Evolutionary conservation across 352 stramenopile genomes (phyloP).

Genomic region (Hyaloperonospora brassicae): DNA sequence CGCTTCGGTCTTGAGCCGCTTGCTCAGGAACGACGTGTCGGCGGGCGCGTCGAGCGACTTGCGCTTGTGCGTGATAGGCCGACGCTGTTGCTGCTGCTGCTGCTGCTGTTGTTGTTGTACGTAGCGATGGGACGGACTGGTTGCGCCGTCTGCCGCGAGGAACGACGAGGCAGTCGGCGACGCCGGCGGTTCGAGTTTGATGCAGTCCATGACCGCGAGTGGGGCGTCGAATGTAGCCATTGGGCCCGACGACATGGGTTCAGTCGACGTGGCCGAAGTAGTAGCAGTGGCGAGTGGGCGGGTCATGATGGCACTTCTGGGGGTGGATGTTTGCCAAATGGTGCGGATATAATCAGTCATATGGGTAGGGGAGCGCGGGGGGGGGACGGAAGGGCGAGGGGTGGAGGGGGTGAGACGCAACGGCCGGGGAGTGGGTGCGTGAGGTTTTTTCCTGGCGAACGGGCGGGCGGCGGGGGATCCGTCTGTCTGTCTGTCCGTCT

Average conservation of each 20-base stretch:
- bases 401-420: not conserved
- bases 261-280: slow-evolving; percentile 59
- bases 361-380: not conserved
- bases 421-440: not conserved
- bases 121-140: too few relatives aligned
- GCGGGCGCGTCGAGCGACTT: slow-evolving; percentile 32
- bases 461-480: too few relatives aligned
- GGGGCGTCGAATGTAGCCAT: not conserved
- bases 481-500: too few relatives aligned
- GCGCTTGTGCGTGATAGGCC: slow-evolving; percentile 38
- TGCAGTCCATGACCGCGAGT: not conserved
- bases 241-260: not conserved
- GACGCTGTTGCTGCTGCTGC: too few relatives aligned
- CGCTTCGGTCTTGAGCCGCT: slow-evolving; percentile 72
- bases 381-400: not conserved
- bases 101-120: too few relatives aligned
- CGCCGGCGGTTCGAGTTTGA: slow-evolving; percentile 48
- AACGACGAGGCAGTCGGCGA: slow-evolving; percentile 3
- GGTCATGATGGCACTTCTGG: not conserved
- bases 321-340: slow-evolving; percentile 37
- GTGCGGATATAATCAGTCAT: slow-evolving; percentile 79
- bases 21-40: slow-evolving; percentile 24
- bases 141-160: not conserved
- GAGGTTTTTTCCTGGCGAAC: too few relatives aligned
- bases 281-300: slow-evolving; percentile 15